phyloP scores from a whole-genome alignment of 2,329 filamentous ascomycete species.

The Diaporthe sp. region DNA sequence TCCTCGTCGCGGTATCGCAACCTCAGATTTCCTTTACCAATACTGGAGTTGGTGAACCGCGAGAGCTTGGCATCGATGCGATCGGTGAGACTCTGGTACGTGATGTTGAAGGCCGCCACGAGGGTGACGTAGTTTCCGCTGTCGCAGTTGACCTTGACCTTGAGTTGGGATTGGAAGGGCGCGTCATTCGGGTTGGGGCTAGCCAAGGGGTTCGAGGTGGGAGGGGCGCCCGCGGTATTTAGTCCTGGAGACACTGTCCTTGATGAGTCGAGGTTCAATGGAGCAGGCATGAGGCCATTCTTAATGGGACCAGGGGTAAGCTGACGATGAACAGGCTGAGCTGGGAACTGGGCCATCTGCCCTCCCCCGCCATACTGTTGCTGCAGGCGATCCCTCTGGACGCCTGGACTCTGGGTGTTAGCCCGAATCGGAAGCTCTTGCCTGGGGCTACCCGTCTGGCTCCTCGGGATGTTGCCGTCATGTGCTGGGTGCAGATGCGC shows the following conservation, averaged over 20 bases:
- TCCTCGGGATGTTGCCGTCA: conserved; percentile 78
- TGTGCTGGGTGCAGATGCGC: conserved; percentile 73
- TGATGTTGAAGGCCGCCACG: conserved; percentile 96
- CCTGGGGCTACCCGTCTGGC: conserved; percentile 83
- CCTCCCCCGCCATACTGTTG: conserved; percentile 61
- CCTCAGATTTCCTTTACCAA: conserved; percentile 85
- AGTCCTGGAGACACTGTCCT: conserved; percentile 49
- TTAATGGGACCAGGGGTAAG: conserved; percentile 55
- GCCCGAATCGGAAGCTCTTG: conserved; percentile 75
- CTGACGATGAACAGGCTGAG: conserved; percentile 65
- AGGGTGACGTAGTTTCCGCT: conserved; percentile 89
- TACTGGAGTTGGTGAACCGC: conserved; percentile 85
- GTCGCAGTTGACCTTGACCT: conserved; percentile 95
- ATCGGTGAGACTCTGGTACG: conserved; percentile 92
- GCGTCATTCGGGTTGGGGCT: conserved; percentile 60
- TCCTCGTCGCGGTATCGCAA: conserved; percentile 94
- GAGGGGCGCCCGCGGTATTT: conserved; percentile 52
- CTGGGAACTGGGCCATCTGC: conserved; percentile 68
- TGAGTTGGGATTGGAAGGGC: conserved; percentile 80
- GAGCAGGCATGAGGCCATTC: conserved; percentile 49
- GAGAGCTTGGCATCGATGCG: conserved; percentile 96
- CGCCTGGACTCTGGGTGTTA: conserved; percentile 78
- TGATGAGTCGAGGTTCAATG: conserved; percentile 48
- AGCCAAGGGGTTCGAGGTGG: conserved; percentile 48
- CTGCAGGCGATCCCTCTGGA: conserved; percentile 71